Evolutionary conservation across 1,284 basidiomycete species (phyloP).

Genomic region (Cryptococcus depauperatus): DNA sequence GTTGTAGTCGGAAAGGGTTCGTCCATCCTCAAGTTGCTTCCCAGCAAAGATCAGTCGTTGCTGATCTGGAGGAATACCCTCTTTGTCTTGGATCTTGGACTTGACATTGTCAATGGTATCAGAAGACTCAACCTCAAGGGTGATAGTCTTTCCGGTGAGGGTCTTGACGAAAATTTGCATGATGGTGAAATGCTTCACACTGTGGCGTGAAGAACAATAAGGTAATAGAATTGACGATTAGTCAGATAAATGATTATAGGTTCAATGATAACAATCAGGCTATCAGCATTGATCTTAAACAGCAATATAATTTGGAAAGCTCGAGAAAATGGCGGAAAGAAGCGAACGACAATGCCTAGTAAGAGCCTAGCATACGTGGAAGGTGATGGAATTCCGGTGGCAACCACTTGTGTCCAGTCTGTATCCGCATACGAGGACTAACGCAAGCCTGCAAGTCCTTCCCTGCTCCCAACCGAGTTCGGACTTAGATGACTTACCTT

Average conservation of each 20-base stretch:
- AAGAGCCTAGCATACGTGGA: neutral
- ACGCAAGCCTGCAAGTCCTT: neutral
- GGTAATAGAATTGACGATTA: neutral
- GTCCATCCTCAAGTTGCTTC: constrained; percentile 56
- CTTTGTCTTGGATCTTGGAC: constrained; percentile 56
- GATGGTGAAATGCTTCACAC: neutral
- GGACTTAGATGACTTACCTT: neutral
- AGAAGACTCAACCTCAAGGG: constrained; percentile 50
- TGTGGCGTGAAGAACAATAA: neutral
- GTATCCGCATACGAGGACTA: neutral
- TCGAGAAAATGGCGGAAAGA: neutral
- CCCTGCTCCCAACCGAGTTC: neutral
- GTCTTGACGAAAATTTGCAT: constrained; percentile 40
- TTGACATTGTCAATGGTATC: constrained; percentile 96
- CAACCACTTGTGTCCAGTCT: neutral
- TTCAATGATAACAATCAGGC: no score
- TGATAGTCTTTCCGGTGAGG: constrained; percentile 50
- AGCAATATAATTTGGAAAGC: no score
- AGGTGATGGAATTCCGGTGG: neutral
- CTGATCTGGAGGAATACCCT: constrained; percentile 78
- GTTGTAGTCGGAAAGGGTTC: constrained; percentile 76
- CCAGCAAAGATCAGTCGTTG: constrained; percentile 46
- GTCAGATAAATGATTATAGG: neutral
- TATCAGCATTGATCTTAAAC: no score
- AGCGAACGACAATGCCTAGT: neutral